Conservation (phyloP, 2,329 filamentous ascomycete genomes). For the Diplodia scrobiculata region DNA sequence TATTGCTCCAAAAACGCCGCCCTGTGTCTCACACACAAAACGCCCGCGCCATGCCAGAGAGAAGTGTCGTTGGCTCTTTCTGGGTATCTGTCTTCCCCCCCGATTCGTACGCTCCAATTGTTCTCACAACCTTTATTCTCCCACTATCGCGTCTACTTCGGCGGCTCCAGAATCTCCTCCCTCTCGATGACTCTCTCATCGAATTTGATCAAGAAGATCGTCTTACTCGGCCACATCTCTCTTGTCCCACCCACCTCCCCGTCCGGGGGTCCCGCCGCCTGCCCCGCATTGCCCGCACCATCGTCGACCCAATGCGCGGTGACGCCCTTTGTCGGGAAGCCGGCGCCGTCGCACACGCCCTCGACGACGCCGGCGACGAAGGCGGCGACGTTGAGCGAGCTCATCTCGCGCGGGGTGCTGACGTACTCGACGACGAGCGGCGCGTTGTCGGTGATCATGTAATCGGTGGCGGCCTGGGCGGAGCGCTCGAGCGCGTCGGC, state of each 20-base stretch:
- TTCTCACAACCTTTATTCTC: neutral
- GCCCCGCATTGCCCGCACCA: slow-evolving; percentile 50
- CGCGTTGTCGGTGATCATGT: slow-evolving; percentile 99
- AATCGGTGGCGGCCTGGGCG: slow-evolving; percentile 83
- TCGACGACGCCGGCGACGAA: slow-evolving; percentile 95
- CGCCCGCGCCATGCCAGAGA: slow-evolving; percentile 23
- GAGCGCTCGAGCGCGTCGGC: slow-evolving; percentile 93
- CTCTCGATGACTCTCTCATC: slow-evolving; percentile 86
- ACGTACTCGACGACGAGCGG: slow-evolving; percentile 94
- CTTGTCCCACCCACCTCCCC: slow-evolving; percentile 52
- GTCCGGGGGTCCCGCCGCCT: slow-evolving; percentile 56
- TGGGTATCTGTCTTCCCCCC: neutral
- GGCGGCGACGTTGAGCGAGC: slow-evolving; percentile 91
- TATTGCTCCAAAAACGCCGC: slow-evolving; percentile 21
- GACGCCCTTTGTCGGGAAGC: slow-evolving; percentile 78
- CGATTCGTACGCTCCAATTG: no score
- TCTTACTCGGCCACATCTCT: slow-evolving; percentile 94
- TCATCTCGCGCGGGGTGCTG: slow-evolving; percentile 91
- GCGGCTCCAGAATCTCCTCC: slow-evolving; percentile 76
- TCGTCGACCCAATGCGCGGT: slow-evolving; percentile 75
- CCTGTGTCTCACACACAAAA: slow-evolving; percentile 14
- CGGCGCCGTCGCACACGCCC: slow-evolving; percentile 90
- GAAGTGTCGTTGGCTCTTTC: slow-evolving; percentile 1
- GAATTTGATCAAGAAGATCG: slow-evolving; percentile 94
- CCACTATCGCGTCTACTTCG: slow-evolving; percentile 39